These are phyloP conservation scores for Xylariaceae sp. DNA, from an alignment of 2,329 filamentous ascomycete species.

Conservation along the genomic window DNA sequence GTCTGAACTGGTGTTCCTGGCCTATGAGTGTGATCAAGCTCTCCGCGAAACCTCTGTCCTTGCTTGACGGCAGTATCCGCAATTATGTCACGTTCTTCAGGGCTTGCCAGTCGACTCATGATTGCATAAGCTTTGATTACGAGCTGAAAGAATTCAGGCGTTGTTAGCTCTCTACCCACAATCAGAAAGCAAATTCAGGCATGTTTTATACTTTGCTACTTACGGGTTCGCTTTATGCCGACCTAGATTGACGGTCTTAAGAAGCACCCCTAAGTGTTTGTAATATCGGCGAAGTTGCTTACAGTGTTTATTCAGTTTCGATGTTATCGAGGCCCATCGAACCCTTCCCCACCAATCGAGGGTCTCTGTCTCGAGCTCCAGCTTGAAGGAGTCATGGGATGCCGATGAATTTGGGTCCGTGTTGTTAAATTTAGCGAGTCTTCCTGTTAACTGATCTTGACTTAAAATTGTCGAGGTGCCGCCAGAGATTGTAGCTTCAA, in stretches of 20 bases:
- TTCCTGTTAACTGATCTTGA: background rate
- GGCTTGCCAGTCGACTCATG: slow-evolving; percentile 2
- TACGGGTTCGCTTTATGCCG: background rate
- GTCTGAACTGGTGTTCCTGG: too few species aligned
- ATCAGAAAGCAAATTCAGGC: too few species aligned
- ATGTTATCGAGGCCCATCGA: slow-evolving; percentile 2
- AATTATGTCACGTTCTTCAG: slow-evolving; percentile 1
- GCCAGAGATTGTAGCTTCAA: background rate
- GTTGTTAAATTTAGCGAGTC: slow-evolving; percentile 1
- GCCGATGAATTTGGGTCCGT: background rate
- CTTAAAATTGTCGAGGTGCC: background rate
- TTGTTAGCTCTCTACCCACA: background rate
- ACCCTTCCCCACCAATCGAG: background rate
- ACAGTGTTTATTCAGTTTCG: slow-evolving; percentile 9
- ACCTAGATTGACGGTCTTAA: slow-evolving; percentile 8
- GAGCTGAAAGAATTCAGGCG: background rate
- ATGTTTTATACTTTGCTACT: background rate
- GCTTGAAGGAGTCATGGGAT: background rate
- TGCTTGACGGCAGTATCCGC: background rate
- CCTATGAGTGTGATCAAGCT: too few species aligned
- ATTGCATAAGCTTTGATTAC: slow-evolving; percentile 4
- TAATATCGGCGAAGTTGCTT: slow-evolving; percentile 4
- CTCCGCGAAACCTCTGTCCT: too few species aligned
- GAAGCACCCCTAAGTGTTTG: background rate
- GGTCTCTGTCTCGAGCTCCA: background rate